phyloP scores from a whole-genome alignment of 2,329 filamentous ascomycete species.

The Pseudopithomyces chartarum region DNA sequence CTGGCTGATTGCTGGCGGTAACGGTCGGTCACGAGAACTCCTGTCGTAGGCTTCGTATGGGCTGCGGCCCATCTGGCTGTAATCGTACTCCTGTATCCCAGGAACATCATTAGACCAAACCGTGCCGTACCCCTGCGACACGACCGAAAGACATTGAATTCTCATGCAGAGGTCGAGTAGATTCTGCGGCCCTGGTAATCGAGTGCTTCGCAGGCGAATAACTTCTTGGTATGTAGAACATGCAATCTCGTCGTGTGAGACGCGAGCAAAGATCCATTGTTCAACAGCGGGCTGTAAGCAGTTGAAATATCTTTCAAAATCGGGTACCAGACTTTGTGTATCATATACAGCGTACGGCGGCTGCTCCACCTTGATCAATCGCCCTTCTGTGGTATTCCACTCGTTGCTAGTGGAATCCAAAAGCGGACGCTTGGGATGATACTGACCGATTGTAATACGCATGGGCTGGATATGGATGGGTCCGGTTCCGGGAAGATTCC shows the following conservation, averaged over 20 bases:
- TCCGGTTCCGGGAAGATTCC: slow-evolving; percentile 42
- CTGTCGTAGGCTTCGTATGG: slow-evolving; percentile 44
- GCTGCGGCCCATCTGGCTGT: slow-evolving; percentile 32
- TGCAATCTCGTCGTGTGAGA: slow-evolving; percentile 34
- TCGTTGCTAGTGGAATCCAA: slow-evolving; percentile 35
- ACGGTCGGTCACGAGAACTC: slow-evolving; percentile 35
- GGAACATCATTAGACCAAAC: slow-evolving; percentile 38
- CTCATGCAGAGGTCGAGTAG: slow-evolving; percentile 38
- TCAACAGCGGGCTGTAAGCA: slow-evolving; percentile 35
- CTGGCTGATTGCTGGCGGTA: slow-evolving; percentile 42
- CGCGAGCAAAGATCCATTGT: slow-evolving; percentile 36
- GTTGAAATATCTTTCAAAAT: slow-evolving; percentile 36
- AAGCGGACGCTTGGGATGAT: slow-evolving; percentile 30
- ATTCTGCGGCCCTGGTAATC: slow-evolving; percentile 17
- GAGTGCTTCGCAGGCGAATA: slow-evolving; percentile 30
- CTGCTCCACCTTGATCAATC: slow-evolving; percentile 31
- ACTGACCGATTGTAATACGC: slow-evolving; percentile 32
- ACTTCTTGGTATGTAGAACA: slow-evolving; percentile 39
- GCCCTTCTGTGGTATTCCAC: slow-evolving; percentile 37
- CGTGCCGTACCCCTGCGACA: slow-evolving; percentile 45
- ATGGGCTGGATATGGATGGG: slow-evolving; percentile 32
- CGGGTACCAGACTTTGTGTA: slow-evolving; percentile 30
- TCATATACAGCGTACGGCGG: slow-evolving; percentile 44
- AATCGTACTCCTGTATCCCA: slow-evolving; percentile 40
- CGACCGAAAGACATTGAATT: slow-evolving; percentile 40